phyloP scores from a whole-genome alignment of 371 early-diverging fungal genomes.

The Nematocida sp. region DNA sequence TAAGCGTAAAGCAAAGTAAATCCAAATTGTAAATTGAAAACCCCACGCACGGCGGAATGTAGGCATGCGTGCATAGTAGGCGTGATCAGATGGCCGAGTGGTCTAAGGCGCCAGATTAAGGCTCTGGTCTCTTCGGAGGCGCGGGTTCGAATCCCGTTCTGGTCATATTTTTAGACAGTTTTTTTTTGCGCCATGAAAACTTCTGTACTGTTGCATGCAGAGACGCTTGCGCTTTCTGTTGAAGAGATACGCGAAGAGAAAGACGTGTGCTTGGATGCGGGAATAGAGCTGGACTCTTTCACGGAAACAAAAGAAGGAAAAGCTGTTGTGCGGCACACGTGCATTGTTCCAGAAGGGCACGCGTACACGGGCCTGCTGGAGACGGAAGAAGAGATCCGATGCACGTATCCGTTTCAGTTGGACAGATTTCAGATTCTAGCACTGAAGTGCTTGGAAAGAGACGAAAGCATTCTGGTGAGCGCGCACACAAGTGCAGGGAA shows the following conservation, averaged over 20 bases:
- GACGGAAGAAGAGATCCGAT: constrained; percentile 64
- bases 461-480: constrained; percentile 88
- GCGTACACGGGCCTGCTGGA: constrained; percentile 38
- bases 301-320: constrained; percentile 32
- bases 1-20: not conserved
- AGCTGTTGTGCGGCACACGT: constrained; percentile 59
- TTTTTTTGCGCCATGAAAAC: constrained; percentile 27
- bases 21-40: not conserved
- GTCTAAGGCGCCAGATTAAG: constrained; percentile 65
- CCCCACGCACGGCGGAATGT: no score
- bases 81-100: constrained; percentile 64
- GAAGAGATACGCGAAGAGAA: not conserved
- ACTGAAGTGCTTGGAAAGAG: constrained; percentile 78
- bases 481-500: constrained; percentile 99
- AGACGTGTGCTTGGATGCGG: constrained; percentile 9
- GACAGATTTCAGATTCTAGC: constrained; percentile 94
- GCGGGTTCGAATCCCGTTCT: constrained; percentile 65
- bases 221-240: not conserved
- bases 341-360: constrained; percentile 56
- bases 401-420: constrained; percentile 83
- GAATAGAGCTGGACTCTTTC: constrained; percentile 34
- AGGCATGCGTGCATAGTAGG: no score
- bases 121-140: constrained; percentile 64
- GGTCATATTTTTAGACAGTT: constrained; percentile 53
- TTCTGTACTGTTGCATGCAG: not conserved